These are phyloP conservation scores for Zygoascus bituminiphila DNA, from an alignment of 805 yeast species.

Conservation along the genomic window DNA sequence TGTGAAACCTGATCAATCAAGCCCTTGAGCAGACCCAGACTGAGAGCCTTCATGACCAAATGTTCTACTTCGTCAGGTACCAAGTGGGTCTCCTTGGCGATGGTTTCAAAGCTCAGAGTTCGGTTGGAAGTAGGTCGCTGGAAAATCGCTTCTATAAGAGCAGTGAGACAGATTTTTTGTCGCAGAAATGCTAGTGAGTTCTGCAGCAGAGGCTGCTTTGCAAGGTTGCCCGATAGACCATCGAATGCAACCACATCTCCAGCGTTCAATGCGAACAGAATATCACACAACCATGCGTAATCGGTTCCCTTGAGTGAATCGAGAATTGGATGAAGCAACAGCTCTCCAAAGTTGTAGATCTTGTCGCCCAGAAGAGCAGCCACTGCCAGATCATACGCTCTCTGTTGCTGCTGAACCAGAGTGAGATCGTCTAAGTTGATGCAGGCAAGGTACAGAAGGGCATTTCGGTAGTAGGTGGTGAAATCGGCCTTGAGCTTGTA, in stretches of 20 bases:
- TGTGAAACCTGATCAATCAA: slow-evolving; percentile 79
- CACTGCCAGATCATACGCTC: slow-evolving; percentile 70
- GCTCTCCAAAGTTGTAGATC: slow-evolving; percentile 92
- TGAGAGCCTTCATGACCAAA: slow-evolving; percentile 82
- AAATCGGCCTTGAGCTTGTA: slow-evolving; percentile 70
- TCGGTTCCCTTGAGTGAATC: slow-evolving; percentile 40
- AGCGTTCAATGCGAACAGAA: slow-evolving; percentile 61
- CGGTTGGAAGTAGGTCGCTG: slow-evolving; percentile 66
- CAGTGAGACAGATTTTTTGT: slow-evolving; percentile 88
- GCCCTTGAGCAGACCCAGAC: slow-evolving; percentile 80
- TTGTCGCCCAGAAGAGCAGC: slow-evolving; percentile 87
- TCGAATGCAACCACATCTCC: slow-evolving; percentile 71
- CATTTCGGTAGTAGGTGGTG: slow-evolving; percentile 71
- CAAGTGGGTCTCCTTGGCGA: slow-evolving; percentile 62
- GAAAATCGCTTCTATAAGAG: slow-evolving; percentile 81
- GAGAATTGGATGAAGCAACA: slow-evolving; percentile 81
- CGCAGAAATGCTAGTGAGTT: slow-evolving; percentile 58
- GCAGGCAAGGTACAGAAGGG: slow-evolving; percentile 75
- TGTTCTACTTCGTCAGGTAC: slow-evolving; percentile 75
- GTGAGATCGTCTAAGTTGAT: slow-evolving; percentile 41
- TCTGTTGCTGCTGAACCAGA: slow-evolving; percentile 34
- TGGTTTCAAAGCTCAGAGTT: slow-evolving; percentile 61
- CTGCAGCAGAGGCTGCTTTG: slow-evolving; percentile 48
- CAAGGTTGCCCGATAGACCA: slow-evolving; percentile 34
- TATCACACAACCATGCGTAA: slow-evolving; percentile 62